Evolutionary conservation across 2,329 filamentous ascomycete species (phyloP).

Genomic region (Colletotrichum sp.): DNA sequence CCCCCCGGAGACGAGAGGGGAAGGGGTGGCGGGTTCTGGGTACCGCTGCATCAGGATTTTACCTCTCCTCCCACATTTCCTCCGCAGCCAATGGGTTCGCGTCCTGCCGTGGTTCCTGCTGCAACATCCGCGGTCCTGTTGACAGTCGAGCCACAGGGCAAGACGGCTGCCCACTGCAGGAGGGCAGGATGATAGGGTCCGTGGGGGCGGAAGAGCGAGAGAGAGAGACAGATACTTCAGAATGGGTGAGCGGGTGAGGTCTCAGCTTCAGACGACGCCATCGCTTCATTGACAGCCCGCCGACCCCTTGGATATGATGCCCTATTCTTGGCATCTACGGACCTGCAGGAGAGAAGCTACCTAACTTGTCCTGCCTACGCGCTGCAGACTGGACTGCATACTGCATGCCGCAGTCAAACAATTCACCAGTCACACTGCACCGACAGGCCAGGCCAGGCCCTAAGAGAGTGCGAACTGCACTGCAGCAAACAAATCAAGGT

Average conservation of each 20-base stretch:
- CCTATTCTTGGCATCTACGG: not conserved
- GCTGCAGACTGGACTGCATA: not conserved
- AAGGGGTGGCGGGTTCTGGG: not conserved
- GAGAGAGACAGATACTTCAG: not conserved
- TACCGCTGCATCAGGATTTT: not conserved
- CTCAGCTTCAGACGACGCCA: constrained; percentile 10
- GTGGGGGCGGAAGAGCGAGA: not conserved
- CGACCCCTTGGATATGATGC: not conserved
- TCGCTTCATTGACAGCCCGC: not conserved
- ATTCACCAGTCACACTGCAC: not conserved
- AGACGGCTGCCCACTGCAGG: not conserved
- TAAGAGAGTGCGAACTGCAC: not conserved
- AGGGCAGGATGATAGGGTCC: not conserved
- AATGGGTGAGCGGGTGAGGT: not conserved
- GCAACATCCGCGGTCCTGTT: not conserved
- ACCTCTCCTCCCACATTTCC: not conserved
- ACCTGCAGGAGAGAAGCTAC: not conserved
- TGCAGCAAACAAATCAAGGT: not conserved
- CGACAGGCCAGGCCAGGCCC: not conserved
- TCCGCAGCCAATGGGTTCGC: not conserved
- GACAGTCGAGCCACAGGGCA: not conserved
- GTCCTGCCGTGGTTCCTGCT: not conserved
- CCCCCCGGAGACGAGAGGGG: not conserved
- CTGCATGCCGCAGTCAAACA: not conserved
- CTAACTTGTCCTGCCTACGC: not conserved